These are phyloP conservation scores for Chernovozyma sophiae-reginae DNA, from an alignment of 1,139 yeast species.

Conservation along the genomic window DNA sequence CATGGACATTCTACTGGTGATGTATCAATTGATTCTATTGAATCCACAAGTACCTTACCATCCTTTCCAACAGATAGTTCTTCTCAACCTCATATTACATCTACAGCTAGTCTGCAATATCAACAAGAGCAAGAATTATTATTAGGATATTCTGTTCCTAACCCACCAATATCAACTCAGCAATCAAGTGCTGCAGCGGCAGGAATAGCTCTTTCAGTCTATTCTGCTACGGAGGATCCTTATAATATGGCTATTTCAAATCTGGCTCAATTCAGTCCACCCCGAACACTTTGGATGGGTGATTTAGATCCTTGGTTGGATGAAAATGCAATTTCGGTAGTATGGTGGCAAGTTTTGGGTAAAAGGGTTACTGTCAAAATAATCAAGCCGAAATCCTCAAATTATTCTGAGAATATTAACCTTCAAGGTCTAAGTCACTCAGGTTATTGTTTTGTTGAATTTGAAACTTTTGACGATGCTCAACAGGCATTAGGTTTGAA, in stretches of 20 bases:
- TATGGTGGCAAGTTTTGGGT: constrained; percentile 53
- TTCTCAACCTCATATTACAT: constrained; percentile 19
- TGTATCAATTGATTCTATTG: too few relatives aligned
- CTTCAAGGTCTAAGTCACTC: constrained; percentile 45
- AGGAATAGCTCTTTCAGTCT: constrained; percentile 6
- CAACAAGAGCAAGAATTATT: constrained; percentile 45
- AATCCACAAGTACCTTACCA: too few relatives aligned
- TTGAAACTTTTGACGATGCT: constrained; percentile 60
- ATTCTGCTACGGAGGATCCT: constrained; percentile 4
- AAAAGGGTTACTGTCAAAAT: constrained; percentile 47
- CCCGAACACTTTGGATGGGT: constrained; percentile 74
- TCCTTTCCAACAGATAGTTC: too few relatives aligned
- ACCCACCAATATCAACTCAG: constrained; percentile 40
- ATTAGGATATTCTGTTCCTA: constrained; percentile 36
- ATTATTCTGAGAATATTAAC: constrained; percentile 18
- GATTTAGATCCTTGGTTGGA: constrained; percentile 74
- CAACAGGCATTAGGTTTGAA: constrained; percentile 59
- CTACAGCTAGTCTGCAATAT: constrained; percentile 39
- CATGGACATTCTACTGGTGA: too few relatives aligned
- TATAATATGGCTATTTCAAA: neutral
- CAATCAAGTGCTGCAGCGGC: constrained; percentile 27
- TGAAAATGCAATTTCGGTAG: constrained; percentile 51
- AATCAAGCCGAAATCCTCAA: constrained; percentile 41
- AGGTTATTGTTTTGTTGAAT: constrained; percentile 74
- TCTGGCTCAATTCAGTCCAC: constrained; percentile 20